Conservation (phyloP, 2,329 filamentous ascomycete genomes). For the Blastomyces parvus region DNA sequence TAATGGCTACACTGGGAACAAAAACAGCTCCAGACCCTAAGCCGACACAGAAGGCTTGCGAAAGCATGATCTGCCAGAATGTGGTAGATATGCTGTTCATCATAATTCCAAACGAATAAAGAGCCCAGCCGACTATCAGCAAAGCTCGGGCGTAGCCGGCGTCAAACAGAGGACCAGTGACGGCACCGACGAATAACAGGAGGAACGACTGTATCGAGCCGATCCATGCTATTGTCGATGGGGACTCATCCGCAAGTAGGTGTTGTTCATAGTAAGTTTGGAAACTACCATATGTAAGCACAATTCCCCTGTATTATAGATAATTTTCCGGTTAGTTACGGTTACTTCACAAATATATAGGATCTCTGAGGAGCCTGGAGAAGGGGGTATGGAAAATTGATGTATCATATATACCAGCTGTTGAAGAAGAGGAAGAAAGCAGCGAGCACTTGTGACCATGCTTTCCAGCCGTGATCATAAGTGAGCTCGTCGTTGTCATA, state of each 20-base stretch:
- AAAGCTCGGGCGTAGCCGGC: slow-evolving; percentile 38
- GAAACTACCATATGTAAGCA: slow-evolving; percentile 46
- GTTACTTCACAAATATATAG: not conserved
- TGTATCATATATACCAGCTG: slow-evolving; percentile 32
- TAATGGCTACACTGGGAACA: slow-evolving; percentile 53
- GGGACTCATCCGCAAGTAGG: slow-evolving; percentile 32
- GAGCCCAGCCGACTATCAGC: slow-evolving; percentile 37
- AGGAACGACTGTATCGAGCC: slow-evolving; percentile 45
- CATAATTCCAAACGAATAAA: slow-evolving; percentile 42
- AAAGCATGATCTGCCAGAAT: slow-evolving; percentile 46
- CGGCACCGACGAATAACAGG: slow-evolving; percentile 42
- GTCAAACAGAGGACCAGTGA: slow-evolving; percentile 47
- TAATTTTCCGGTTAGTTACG: not conserved
- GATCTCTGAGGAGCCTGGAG: not conserved
- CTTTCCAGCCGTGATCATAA: slow-evolving; percentile 19
- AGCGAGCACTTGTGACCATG: slow-evolving; percentile 41
- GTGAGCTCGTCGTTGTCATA: slow-evolving; percentile 13
- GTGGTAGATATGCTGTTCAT: slow-evolving; percentile 45
- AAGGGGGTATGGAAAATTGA: not conserved
- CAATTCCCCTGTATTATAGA: slow-evolving; percentile 34
- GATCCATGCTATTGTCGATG: slow-evolving; percentile 45
- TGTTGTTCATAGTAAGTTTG: slow-evolving; percentile 45
- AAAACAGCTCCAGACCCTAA: slow-evolving; percentile 55
- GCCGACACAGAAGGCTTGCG: slow-evolving; percentile 44
- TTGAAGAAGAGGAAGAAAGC: slow-evolving; percentile 42